A percentile compares a stretch with the other conserved stretches of the same genome.
These are phyloP conservation scores for Tolypocladium tropicale DNA, from an alignment of 2,329 filamentous ascomycete species.

Conservation along the genomic window DNA sequence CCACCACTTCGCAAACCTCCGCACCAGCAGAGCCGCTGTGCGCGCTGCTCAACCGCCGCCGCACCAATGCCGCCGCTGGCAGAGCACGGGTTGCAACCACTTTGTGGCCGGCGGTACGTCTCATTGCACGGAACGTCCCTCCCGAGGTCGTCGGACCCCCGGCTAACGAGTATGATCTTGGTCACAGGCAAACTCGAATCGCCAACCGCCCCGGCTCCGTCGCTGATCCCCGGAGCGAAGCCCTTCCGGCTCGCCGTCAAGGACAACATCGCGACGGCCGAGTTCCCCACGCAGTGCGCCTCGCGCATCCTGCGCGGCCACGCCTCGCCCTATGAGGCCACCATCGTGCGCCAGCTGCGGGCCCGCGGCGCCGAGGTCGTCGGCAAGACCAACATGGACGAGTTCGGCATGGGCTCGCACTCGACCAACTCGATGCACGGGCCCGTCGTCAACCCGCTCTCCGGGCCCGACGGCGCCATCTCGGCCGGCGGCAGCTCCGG, in stretches of 20 bases:
- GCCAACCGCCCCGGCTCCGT: conserved; percentile 4
- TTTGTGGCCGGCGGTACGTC: conserved; percentile 22
- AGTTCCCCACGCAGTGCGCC: conserved; percentile 70
- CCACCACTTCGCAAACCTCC: background rate
- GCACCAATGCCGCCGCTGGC: conserved; percentile 13
- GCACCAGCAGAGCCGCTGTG: background rate
- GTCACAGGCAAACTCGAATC: conserved; percentile 1
- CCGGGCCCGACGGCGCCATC: conserved; percentile 22
- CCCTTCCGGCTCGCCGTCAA: conserved; percentile 52
- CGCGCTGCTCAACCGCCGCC: conserved; percentile 2
- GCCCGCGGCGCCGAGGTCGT: conserved; percentile 51
- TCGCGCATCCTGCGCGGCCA: conserved; percentile 65
- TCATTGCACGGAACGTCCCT: background rate
- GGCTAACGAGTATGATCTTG: background rate
- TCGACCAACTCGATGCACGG: conserved; percentile 62
- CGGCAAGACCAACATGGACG: conserved; percentile 88
- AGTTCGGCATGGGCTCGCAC: conserved; percentile 92
- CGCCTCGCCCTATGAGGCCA: conserved; percentile 70
- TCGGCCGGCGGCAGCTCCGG: conserved; percentile 88
- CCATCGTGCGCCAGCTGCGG: conserved; percentile 61
- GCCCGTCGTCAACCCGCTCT: conserved; percentile 44
- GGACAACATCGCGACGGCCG: conserved; percentile 62
- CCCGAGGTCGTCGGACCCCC: background rate
- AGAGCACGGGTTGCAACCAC: conserved; percentile 22
- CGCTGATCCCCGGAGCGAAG: conserved; percentile 10